Conservation (phyloP, 495 filamentous ascomycete species). For the Aspergillus sparsus region DNA sequence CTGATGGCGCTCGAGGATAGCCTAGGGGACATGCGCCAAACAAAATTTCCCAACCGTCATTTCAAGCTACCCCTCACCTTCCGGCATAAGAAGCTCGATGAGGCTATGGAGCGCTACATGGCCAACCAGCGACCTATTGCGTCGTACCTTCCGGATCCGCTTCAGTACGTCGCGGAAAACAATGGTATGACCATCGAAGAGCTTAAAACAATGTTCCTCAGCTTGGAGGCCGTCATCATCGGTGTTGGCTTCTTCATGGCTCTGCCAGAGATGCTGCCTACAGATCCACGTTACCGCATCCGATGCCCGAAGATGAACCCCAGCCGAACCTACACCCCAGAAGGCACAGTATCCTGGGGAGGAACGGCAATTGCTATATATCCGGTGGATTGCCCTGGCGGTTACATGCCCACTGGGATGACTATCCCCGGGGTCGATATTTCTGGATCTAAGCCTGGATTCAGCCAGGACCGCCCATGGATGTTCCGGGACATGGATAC, state of each 20-base stretch:
- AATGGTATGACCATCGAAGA: not conserved
- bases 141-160: not conserved
- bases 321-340: slow-evolving; percentile 18
- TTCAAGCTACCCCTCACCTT: not conserved
- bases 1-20: not conserved
- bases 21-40: not conserved
- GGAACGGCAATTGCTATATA: slow-evolving; percentile 18
- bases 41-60: not conserved
- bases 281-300: slow-evolving; percentile 18
- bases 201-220: not conserved
- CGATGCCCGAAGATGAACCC: slow-evolving; percentile 21
- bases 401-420: slow-evolving; percentile 18
- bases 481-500: slow-evolving; percentile 2
- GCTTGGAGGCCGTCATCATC: not conserved
- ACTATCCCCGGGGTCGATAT: slow-evolving; percentile 17
- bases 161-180: not conserved
- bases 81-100: not conserved
- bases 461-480: not conserved
- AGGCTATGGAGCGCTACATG: not conserved
- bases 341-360: slow-evolving; percentile 17
- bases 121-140: not conserved
- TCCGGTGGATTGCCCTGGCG: slow-evolving; percentile 19
- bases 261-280: not conserved
- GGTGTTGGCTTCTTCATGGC: slow-evolving; percentile 9
- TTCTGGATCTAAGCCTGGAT: not conserved